Evolutionary conservation across 2,329 filamentous ascomycete genomes (phyloP).

Genomic region (Aspergillus niger): DNA sequence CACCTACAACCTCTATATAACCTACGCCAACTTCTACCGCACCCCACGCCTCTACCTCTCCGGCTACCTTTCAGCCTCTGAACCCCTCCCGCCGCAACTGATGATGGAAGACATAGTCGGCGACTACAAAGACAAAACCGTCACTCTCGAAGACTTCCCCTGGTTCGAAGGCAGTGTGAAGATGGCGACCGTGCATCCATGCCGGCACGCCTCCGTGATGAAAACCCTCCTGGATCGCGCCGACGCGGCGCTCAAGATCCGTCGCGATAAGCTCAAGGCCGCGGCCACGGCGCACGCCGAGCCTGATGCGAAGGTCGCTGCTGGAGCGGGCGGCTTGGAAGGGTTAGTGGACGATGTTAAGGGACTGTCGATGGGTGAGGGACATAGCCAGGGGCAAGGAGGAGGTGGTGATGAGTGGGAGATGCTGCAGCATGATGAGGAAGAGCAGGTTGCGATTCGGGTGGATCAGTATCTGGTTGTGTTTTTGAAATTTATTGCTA

Average conservation of each 20-base stretch:
- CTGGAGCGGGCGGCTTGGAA: conserved; percentile 67
- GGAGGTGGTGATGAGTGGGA: conserved; percentile 68
- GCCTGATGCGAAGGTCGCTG: conserved; percentile 19
- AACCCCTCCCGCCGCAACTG: conserved; percentile 75
- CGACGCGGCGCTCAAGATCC: conserved; percentile 86
- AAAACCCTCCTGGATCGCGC: conserved; percentile 94
- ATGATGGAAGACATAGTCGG: conserved; percentile 98
- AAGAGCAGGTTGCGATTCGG: conserved; percentile 51
- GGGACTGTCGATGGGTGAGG: conserved; percentile 59
- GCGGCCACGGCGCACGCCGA: conserved; percentile 55
- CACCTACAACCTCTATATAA: conserved; percentile 98
- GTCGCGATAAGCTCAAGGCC: conserved; percentile 76
- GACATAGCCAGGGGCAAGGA: conserved; percentile 41
- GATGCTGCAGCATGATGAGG: conserved; percentile 53
- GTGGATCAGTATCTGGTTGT: conserved; percentile 56
- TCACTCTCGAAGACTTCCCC: conserved; percentile 95
- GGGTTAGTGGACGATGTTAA: conserved; percentile 81
- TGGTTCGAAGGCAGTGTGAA: conserved; percentile 90
- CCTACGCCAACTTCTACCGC: conserved; percentile 94
- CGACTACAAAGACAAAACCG: conserved; percentile 97
- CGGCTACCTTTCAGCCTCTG: conserved; percentile 77
- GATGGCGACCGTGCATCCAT: conserved; percentile 96
- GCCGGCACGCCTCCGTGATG: conserved; percentile 97
- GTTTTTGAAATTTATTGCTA: conserved; percentile 70
- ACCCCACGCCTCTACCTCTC: conserved; percentile 94